phyloP scores from a whole-genome alignment of 176 grass and related monocot species.

The Poa pratensis region DNA sequence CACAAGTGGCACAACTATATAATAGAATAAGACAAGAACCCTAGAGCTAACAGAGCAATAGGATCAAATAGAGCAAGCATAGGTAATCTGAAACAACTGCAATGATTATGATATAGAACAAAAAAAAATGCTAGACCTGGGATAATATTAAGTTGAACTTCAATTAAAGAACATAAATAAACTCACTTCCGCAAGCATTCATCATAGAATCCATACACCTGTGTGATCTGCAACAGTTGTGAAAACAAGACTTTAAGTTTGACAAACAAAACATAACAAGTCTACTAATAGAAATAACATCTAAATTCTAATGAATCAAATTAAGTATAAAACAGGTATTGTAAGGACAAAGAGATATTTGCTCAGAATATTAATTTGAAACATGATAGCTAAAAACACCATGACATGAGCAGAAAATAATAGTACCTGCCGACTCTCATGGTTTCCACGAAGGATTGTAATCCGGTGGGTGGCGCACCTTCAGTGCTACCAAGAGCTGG shows the following conservation, averaged over 20 bases:
- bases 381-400: not conserved
- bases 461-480: constrained; percentile 91
- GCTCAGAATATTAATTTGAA: not conserved
- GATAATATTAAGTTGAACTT: constrained; percentile 36
- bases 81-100: not conserved
- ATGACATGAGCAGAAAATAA: not conserved
- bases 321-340: not conserved
- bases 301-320: constrained; percentile 12
- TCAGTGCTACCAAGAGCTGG: constrained; percentile 91
- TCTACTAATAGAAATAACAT: not conserved
- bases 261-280: constrained; percentile 27
- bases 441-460: constrained; percentile 96
- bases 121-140: constrained; percentile 10
- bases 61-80: constrained; percentile 2
- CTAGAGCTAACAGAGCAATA: constrained; percentile 19
- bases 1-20: not conserved
- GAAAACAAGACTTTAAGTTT: constrained; percentile 39
- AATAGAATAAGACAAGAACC: constrained; percentile 24
- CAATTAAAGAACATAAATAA: constrained; percentile 29
- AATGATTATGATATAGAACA: not conserved
- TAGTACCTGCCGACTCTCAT: constrained; percentile 88
- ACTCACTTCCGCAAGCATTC: constrained; percentile 98
- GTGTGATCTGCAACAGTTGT: constrained; percentile 77
- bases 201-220: constrained; percentile 97
- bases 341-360: not conserved